Evolutionary conservation across 202 grass and related monocot genomes (phyloP), one percentile per base, ranked within the genome.

Genomic region (Musa balbisiana): DNA sequence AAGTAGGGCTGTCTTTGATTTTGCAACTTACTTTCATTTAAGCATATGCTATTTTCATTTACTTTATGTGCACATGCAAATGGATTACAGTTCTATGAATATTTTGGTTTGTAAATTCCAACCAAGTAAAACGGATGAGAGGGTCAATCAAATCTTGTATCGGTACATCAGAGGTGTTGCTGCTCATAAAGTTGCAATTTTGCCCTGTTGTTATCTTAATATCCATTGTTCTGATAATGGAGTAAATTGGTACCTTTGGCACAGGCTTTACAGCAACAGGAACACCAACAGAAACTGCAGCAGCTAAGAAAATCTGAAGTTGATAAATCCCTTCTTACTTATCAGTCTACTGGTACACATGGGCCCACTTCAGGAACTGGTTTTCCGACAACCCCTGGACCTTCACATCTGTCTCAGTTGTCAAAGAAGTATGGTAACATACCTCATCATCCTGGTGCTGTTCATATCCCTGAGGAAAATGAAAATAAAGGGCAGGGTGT

Each of bases 311-410:
- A 80, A 53, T 22, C 69, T 19, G 78, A 80, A 53, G 58, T 43
- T 4, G 78, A 80, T 29, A 51, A 79, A 64, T 62, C 55, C 10
- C 53, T 70, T 59, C 12, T 79, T 66, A 58, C 71, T 2, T 92
- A 78, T 80, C 86, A 78, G 25, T 16, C 85, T 8, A 79, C 83
- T 54, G 51, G 33, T 8, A 65, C 73, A 0, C 83, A 84, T 76
- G 91, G 87, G 62, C 81, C 85, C 82, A 82, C 87, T 69, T 82
- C 74, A 69, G 82, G 79, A 10, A 21, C n/a, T 19, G 51, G 50
- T 79, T 93, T 93, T 78, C 85, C 85, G 16, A 74, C 87, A 67
- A 75, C 85, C 0, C 53, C 85, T 0, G 80, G 87, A 16, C 51
- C 73, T 26, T 50, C 80, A 67, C 76, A 64, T 17, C 53, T 64